Evolutionary conservation across 1,284 basidiomycete species (phyloP), one percentile per base, ranked within the genome.

Genomic region (Testicularia cyperi): DNA sequence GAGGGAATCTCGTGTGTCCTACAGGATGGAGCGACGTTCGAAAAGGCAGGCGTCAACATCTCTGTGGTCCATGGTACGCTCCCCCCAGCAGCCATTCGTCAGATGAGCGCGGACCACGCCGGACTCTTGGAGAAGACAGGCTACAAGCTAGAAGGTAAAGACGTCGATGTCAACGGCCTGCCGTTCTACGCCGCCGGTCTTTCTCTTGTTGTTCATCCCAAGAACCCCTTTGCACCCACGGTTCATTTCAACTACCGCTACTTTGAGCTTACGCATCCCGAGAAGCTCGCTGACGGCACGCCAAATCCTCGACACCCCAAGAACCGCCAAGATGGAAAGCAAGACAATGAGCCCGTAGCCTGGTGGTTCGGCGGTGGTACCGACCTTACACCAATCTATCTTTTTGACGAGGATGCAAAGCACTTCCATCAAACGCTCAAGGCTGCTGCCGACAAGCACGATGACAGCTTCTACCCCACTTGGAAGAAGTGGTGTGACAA

Each of bases 351-450:
- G 41, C 69, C 76, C 10, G 78, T 91, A 27, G 87, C 91, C 8
- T 98, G 92, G 92, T 99, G 95, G 95, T 98, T 97, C 72, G 94
- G 94, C 32, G 94, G 94, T 26, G 94, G 94, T n/a, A 85, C 86
- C 3, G 94, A 98, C 77, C 82, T 98, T 34, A 99, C 95, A 0
- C 95, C 95, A 1, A 87, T 87, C 12, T 97, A 96, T 78, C 82
- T 98, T 8, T 91, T 87, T 78, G 84, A 86, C 54, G 87, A 88
- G 53, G 94, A 98, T 75, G 90, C 86, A 2, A 74, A 78, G 19
- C 90, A 92, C 75, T 98, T 97, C 80, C 95, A 98, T 80, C 60
- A 75, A 25, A 86, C 85, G 2, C 79, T 92, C 68, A 88, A 90
- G 77, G 75, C 77, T 2, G 87, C 88, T 0, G 92, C 90, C 76